Conservation (phyloP, 2,329 filamentous ascomycete genomes). For the Ophiostoma montium region DNA sequence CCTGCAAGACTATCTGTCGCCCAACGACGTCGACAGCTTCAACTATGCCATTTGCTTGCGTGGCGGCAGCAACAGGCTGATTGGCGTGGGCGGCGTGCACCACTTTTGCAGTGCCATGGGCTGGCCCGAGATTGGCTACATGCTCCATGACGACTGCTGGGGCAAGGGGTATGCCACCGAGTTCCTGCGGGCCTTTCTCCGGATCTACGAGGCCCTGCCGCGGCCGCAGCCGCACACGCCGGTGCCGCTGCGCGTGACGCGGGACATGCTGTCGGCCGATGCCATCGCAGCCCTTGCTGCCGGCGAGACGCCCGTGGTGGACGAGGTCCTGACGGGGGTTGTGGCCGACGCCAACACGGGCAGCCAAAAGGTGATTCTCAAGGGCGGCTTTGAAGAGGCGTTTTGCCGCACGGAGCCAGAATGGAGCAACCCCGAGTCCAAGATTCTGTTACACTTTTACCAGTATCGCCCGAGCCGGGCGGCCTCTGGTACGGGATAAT, state of each 20-base stretch:
- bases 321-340: slow-evolving; percentile 27
- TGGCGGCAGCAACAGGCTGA: slow-evolving; percentile 26
- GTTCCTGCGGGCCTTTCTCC: slow-evolving; percentile 33
- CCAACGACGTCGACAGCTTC: slow-evolving; percentile 36
- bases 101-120: slow-evolving; percentile 23
- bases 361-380: slow-evolving; percentile 42
- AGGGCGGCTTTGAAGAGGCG: slow-evolving; percentile 37
- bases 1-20: slow-evolving; percentile 30
- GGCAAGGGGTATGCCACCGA: slow-evolving; percentile 43
- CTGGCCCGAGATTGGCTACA: slow-evolving; percentile 47
- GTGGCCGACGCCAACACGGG: slow-evolving; percentile 33
- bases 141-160: slow-evolving; percentile 39
- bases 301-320: neutral
- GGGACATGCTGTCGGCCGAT: slow-evolving; percentile 19
- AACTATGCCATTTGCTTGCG: slow-evolving; percentile 39
- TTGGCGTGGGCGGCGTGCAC: slow-evolving; percentile 35
- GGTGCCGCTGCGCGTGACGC: slow-evolving; percentile 23
- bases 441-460: slow-evolving; percentile 14
- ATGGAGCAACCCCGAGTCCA: neutral
- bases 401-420: slow-evolving; percentile 25
- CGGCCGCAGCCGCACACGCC: slow-evolving; percentile 26
- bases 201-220: slow-evolving; percentile 34
- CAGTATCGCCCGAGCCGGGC: slow-evolving; percentile 13
- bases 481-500: neutral
- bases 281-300: neutral